Percentiles rank a stretch among this genome's conserved stretches.
Evolutionary conservation across 306 rosid species (phyloP).

Genomic region (Castanea mollissima): DNA sequence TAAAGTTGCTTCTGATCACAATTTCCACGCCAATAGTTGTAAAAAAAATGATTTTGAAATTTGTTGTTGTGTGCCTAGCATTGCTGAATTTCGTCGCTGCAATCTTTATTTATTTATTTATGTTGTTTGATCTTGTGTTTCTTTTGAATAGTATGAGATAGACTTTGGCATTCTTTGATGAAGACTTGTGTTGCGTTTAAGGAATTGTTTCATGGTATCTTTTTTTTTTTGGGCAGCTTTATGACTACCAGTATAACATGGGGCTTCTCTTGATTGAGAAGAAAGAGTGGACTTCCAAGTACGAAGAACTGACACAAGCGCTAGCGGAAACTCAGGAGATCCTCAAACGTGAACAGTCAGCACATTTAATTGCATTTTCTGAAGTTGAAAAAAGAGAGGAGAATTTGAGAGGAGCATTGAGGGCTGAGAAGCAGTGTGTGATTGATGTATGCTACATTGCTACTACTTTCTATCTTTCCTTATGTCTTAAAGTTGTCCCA

Average conservation of each 20-base stretch:
- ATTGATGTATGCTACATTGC: slow-evolving; percentile 55
- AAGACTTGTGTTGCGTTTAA: neutral
- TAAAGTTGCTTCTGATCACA: too few species aligned
- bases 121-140: neutral
- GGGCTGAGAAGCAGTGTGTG: slow-evolving; percentile 66
- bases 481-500: neutral
- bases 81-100: too few species aligned
- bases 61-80: too few species aligned
- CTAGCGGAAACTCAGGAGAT: slow-evolving; percentile 76
- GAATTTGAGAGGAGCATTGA: slow-evolving; percentile 59
- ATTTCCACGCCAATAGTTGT: too few species aligned
- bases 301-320: slow-evolving; percentile 54
- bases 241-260: slow-evolving; percentile 86
- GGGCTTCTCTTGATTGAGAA: slow-evolving; percentile 90
- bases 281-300: slow-evolving; percentile 65
- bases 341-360: slow-evolving; percentile 73
- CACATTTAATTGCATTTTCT: slow-evolving; percentile 67
- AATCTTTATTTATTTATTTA: neutral
- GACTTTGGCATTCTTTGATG: neutral
- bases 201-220: neutral
- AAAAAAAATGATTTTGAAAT: too few species aligned
- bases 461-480: slow-evolving; percentile 18
- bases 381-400: slow-evolving; percentile 76
- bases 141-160: neutral
- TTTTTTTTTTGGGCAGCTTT: slow-evolving; percentile 49